Evolutionary conservation across 345 rosid species (phyloP).

Genomic region (Anacardium occidentale): DNA sequence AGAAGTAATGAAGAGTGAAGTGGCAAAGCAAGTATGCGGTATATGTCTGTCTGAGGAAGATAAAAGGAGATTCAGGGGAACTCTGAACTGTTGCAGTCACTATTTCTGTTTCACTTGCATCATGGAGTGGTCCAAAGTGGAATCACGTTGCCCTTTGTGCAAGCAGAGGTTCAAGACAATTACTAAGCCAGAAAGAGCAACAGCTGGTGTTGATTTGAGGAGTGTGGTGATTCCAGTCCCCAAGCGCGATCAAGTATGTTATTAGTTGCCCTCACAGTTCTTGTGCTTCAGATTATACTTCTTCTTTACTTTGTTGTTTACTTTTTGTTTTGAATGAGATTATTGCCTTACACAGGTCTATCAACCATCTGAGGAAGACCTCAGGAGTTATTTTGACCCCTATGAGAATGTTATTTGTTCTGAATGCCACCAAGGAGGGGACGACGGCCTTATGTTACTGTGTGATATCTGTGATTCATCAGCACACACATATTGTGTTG

Average conservation of each 20-base stretch:
- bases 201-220: constrained; percentile 75
- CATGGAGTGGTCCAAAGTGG: constrained; percentile 97
- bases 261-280: constrained; percentile 5
- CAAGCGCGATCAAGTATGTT: constrained; percentile 86
- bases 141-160: constrained; percentile 96
- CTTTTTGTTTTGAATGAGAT: constrained; percentile 19
- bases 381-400: constrained; percentile 88
- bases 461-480: constrained; percentile 98
- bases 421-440: constrained; percentile 96
- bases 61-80: constrained; percentile 79
- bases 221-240: constrained; percentile 69
- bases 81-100: constrained; percentile 81
- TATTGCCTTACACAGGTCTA: constrained; percentile 61
- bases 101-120: constrained; percentile 96
- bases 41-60: constrained; percentile 94
- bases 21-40: constrained; percentile 74
- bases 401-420: constrained; percentile 88
- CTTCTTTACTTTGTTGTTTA: constrained; percentile 6
- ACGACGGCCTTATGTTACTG: constrained; percentile 94
- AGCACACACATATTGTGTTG: constrained; percentile 96
- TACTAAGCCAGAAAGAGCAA: constrained; percentile 73
- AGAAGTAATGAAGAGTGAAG: constrained; percentile 49
- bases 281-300: not conserved
- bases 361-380: constrained; percentile 97
- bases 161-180: constrained; percentile 88